Base-by-base conservation (phyloP, 371 early-diverging fungal species). In the Actinomortierella wolfii region DNA sequence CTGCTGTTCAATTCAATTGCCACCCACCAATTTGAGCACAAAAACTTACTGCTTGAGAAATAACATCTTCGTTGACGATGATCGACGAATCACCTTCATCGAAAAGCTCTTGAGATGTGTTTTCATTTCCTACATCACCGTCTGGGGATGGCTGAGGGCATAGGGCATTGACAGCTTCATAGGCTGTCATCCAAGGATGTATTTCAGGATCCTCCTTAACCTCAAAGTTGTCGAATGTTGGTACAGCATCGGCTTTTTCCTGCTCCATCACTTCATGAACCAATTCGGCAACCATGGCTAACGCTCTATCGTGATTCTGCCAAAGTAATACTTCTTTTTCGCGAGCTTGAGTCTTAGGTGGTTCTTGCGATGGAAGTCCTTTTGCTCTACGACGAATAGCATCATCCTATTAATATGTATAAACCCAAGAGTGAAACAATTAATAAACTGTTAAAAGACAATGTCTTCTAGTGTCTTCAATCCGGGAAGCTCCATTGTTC, bases 341-440 rank as follows among this genome's bases (percentile, higher is more conserved):
- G 0, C 73, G 57, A n/a, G 61, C 49, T 43, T 76, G 67, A 5
- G 68, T 65, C 52, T 61, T 63, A 8, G 61, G 61, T 18, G 54
- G 53, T 17, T 66, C 61, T 20, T 73, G 67, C n/a, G 58, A 57
- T 1, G 64, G 68, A 13, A 82, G 56, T 5, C 71, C 70, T 20
- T 59, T 65, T 5, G 57, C 55, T 23, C 56, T 51, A 23, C 83
- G 64, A 15, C 83, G 59, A 13, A 49, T 43, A 26, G 74, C 76
- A 57, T 83, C 83, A 34, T 83, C 82, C 56, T 68, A 67, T 58
- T 68, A 69, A 23, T 74, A 42, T 3, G 24, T 42, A 8, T 54
- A 45, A 8, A 77, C 57, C 13, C 75, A 76, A 23, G 57, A n/a
- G n/a, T n/a, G n/a, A n/a, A n/a, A n/a, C n/a, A n/a, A n/a, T n/a